Base-by-base conservation (phyloP, 2,329 filamentous ascomycete species). In the Neofusicoccum cordaticola region DNA sequence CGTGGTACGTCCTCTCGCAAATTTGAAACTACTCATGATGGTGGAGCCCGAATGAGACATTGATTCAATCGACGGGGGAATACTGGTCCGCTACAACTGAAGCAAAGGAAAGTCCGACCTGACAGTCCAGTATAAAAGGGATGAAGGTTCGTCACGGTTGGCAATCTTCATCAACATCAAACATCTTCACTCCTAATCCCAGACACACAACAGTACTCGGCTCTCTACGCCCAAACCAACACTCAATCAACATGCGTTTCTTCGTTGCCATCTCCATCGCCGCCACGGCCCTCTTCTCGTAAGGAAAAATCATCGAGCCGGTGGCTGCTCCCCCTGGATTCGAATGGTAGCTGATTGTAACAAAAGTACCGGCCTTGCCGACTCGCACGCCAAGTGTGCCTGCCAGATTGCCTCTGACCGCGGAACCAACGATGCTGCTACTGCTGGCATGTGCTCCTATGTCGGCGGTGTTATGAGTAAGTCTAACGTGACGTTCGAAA, bases 381-480 rank as follows among this genome's bases (percentile, higher is more conserved):
- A 1, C 27, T 51, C 48, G 19, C 48, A 51, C 48, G 15, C 22
- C 2, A 27, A 7, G 6, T 51, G 48, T 22, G 48, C 48, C 48
- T 51, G 48, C 48, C 48, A 51, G 48, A 17, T 51, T 35, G 48
- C 48, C 48, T 51, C 48, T 51, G 48, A 51, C 48, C 48, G 48
- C n/a, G 48, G 48, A 12, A 51, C 48, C 48, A 35, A 51, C 5
- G 48, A 51, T 22, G 48, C 2, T 1, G 48, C 48, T n/a, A 51
- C 48, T 12, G 12, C 17, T 8, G 48, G 12, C 48, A 51, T 51
- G 48, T 51, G 48, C 48, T 7, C 11, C 5, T 51, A 51, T 15
- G 27, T 51, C 7, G 48, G 48, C 8, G 48, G 48, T 6, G 27
- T n/a, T 12, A 51, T 35, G 17, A 51, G 48, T 51, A 51, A 51